Evolutionary conservation across 805 yeast species (phyloP).

Genomic region (Starmerella davenportii): DNA sequence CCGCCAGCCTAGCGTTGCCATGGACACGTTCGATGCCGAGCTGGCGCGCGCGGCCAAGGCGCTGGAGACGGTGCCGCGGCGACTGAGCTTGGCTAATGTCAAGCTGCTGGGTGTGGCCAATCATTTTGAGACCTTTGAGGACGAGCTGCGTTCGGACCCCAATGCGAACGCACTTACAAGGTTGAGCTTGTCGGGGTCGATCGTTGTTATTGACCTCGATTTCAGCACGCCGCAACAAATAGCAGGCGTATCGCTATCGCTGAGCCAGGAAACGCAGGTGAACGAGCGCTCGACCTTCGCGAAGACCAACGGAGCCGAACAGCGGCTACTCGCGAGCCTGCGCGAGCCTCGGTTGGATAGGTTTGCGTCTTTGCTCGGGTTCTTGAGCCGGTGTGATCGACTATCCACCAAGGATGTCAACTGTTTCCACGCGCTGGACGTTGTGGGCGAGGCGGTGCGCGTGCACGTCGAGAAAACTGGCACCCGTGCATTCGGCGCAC

Average conservation of each 20-base stretch:
- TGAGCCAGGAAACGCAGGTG: constrained; percentile 17
- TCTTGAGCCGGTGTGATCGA: constrained; percentile 23
- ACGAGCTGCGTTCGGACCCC: constrained; percentile 8
- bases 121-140: constrained; percentile 26
- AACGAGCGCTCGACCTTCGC: constrained; percentile 18
- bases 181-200: constrained; percentile 24
- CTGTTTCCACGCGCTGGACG: constrained; percentile 22
- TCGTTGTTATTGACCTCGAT: constrained; percentile 23
- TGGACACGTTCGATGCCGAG: constrained; percentile 16
- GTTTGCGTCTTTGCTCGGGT: constrained; percentile 21
- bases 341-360: constrained; percentile 21
- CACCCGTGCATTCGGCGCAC: constrained; percentile 17
- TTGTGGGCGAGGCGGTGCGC: constrained; percentile 19
- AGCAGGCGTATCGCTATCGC: constrained; percentile 17
- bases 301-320: constrained; percentile 15
- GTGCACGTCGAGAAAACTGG: constrained; percentile 6
- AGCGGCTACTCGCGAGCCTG: constrained; percentile 18
- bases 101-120: constrained; percentile 20
- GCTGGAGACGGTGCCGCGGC: constrained; percentile 22
- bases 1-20: too few relatives aligned
- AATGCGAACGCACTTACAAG: constrained; percentile 19
- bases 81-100: constrained; percentile 23
- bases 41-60: constrained; percentile 15
- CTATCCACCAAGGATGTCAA: constrained; percentile 22
- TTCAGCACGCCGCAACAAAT: constrained; percentile 13